Base-by-base conservation (phyloP, 139 green algal species). In the Diplosphaera chodatii region DNA sequence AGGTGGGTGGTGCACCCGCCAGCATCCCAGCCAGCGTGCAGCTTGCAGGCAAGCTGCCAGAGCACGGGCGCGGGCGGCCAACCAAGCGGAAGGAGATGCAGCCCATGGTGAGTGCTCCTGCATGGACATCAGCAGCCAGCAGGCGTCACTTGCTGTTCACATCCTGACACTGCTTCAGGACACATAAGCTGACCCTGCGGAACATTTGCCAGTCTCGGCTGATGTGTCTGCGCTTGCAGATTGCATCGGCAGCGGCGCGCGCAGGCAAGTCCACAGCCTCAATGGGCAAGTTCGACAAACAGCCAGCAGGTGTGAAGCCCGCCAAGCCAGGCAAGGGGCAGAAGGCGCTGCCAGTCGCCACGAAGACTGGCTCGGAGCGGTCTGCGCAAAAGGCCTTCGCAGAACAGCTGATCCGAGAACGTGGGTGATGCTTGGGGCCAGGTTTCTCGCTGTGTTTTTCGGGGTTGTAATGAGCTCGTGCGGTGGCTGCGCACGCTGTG, bases 281-380 rank as follows among this genome's bases (percentile, higher is more conserved):
- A 21, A 89, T 96, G 79, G 94, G 94, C 74, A 98, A 97, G 80
- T 97, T 97, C 81, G 93, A 99, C 80, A 78, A 78, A 40, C 62
- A 78, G 63, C 79, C 93, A n/a, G 28, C 64, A 23, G 85, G 85
- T 4, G 89, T 94, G 74, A 86, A 84, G 55, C 63, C 73, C 32
- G 75, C 78, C 28, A 59, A 80, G 55, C 33, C 67, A 4, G 75
- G 69, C 28, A 82, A 91, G 71, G 74, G 85, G 16, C 69, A 76
- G 62, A 84, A 86, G 67, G 79, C 89, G 40, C 5, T 78, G 40
- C 31, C 80, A 1, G 82, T 88, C 16, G 81, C 84, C 0, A 82
- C 88, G 68, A 83, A 72, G 32, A 74, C 27, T 33, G 77, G 68
- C 23, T 37, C 40, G 22, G 72, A 78, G 72, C 74, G 74, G 15